Evolutionary conservation across 306 rosid species (phyloP).

Genomic region (Quercus glauca): DNA sequence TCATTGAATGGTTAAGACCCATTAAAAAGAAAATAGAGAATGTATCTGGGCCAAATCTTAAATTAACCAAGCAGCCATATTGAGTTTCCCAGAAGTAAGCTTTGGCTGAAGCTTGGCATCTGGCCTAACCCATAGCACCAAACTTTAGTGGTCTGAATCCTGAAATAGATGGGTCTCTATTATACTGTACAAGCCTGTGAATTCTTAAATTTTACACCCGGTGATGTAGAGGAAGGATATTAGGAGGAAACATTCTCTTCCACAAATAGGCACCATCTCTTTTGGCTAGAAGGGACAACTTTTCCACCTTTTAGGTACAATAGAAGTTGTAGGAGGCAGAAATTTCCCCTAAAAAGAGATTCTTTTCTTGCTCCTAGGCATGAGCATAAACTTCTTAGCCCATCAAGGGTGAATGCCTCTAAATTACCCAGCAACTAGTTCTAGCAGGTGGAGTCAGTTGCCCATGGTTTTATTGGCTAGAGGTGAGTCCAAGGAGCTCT

Average conservation of each 20-base stretch:
- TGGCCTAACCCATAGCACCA: not conserved
- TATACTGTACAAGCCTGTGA: not conserved
- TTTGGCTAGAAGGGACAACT: not conserved
- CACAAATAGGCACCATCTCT: conserved; percentile 2
- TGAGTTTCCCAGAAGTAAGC: not conserved
- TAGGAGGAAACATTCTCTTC: not conserved
- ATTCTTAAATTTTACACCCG: not conserved
- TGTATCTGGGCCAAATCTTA: not conserved
- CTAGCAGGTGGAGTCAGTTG: too few relatives aligned
- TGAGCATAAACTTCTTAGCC: too few relatives aligned
- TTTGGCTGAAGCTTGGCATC: not conserved
- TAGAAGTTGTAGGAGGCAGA: not conserved
- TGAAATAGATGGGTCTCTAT: not conserved
- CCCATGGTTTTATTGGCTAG: too few relatives aligned
- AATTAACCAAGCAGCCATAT: not conserved
- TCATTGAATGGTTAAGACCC: not conserved
- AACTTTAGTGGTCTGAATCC: not conserved
- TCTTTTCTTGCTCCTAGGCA: not conserved
- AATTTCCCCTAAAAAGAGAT: not conserved
- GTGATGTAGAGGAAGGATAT: not conserved
- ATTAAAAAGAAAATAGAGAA: not conserved
- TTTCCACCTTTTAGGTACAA: not conserved
- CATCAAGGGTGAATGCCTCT: too few relatives aligned
- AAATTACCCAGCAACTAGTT: too few relatives aligned
- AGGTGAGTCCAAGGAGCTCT: too few relatives aligned